Evolutionary conservation across 805 yeast species (phyloP).

Genomic region (Priceomyces carsonii): DNA sequence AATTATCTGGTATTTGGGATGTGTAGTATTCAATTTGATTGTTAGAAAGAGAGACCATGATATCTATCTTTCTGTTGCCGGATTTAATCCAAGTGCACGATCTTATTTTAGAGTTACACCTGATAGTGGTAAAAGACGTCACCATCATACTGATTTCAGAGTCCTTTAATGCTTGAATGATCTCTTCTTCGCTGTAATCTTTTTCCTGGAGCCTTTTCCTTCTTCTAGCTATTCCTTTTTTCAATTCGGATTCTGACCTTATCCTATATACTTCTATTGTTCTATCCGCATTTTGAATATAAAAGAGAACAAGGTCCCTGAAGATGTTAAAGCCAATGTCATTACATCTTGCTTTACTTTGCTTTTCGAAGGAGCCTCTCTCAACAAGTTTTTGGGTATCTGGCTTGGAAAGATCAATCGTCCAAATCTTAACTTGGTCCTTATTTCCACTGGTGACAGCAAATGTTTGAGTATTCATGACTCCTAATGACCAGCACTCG

Average conservation of each 20-base stretch:
- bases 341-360: constrained; percentile 70
- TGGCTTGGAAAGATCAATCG: constrained; percentile 52
- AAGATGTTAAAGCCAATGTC: constrained; percentile 51
- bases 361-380: constrained; percentile 70
- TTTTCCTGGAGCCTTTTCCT: constrained; percentile 76
- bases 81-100: constrained; percentile 63
- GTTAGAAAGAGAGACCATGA: constrained; percentile 66
- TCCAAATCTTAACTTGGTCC: constrained; percentile 84
- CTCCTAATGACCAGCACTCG: constrained; percentile 86
- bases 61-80: constrained; percentile 50
- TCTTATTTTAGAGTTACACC: constrained; percentile 64
- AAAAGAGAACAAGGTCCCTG: constrained; percentile 49
- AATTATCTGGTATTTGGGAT: constrained; percentile 55
- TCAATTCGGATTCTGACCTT: constrained; percentile 73
- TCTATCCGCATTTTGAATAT: constrained; percentile 77
- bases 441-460: constrained; percentile 77
- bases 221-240: constrained; percentile 74
- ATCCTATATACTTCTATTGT: constrained; percentile 78
- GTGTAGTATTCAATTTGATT: constrained; percentile 74
- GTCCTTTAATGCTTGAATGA: constrained; percentile 42
- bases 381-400: constrained; percentile 53
- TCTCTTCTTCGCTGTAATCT: constrained; percentile 59
- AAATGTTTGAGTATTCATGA: constrained; percentile 41
- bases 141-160: constrained; percentile 57
- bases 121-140: constrained; percentile 67